Conservation (phyloP, 2,329 filamentous ascomycete species). For the Graphium sp. region DNA sequence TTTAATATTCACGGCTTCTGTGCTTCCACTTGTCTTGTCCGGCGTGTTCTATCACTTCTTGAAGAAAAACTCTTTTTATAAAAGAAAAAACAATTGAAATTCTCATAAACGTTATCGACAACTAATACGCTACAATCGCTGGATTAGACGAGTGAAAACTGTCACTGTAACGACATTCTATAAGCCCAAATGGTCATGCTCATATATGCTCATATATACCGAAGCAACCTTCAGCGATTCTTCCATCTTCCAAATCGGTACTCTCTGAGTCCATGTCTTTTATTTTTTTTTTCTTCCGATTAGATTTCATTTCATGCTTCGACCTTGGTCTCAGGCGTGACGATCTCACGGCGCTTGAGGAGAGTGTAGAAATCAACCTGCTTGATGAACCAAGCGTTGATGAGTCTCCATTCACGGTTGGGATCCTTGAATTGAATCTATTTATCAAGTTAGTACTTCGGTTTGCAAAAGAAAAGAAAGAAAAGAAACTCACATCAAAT, state of each 20-base stretch:
- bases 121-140: neutral
- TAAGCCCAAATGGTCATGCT: neutral
- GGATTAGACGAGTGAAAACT: too few species aligned
- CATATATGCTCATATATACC: neutral
- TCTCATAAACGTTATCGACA: neutral
- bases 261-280: too few species aligned
- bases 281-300: too few species aligned
- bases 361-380: slow-evolving; percentile 34
- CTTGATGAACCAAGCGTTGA: slow-evolving; percentile 48
- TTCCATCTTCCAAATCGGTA: too few species aligned
- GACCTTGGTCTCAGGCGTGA: slow-evolving; percentile 16
- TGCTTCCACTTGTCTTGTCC: slow-evolving; percentile 4
- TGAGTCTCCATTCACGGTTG: slow-evolving; percentile 35
- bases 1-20: slow-evolving; percentile 4
- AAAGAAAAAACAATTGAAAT: neutral
- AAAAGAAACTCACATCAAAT: slow-evolving; percentile 34
- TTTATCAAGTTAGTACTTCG: neutral
- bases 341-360: slow-evolving; percentile 24
- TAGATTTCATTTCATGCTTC: too few species aligned
- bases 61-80: neutral
- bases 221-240: too few species aligned
- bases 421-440: slow-evolving; percentile 18
- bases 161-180: too few species aligned
- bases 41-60: neutral
- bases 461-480: neutral